phyloP scores from a whole-genome alignment of 805 yeast genomes.

The Saccharomyces eubayanus region DNA sequence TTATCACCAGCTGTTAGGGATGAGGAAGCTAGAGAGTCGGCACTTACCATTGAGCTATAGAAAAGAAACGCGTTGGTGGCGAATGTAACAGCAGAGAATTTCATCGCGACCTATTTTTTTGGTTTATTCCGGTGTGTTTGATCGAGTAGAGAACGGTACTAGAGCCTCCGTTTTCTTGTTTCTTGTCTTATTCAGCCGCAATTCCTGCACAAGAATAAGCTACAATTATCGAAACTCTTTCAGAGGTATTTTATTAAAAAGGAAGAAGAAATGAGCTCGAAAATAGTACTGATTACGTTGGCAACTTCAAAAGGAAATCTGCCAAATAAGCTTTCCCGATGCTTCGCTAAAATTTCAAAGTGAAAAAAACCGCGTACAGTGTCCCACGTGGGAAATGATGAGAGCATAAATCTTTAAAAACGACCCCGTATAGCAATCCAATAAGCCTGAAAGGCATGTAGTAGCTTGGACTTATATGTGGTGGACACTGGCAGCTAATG shows the following conservation, averaged over 20 bases:
- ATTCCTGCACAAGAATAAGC: background rate
- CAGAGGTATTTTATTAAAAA: background rate
- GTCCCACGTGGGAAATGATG: background rate
- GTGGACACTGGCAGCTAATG: background rate
- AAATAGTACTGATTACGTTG: background rate
- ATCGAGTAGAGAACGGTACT: background rate
- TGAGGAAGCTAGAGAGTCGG: background rate
- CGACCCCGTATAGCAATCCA: background rate
- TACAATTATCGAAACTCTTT: background rate
- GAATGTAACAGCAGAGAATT: background rate
- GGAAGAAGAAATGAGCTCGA: background rate
- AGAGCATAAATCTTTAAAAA: background rate
- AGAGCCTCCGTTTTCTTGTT: background rate
- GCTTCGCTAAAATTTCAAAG: background rate
- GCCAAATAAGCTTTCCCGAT: background rate
- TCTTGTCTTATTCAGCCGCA: background rate
- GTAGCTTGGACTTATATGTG: background rate
- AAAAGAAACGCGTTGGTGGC: background rate
- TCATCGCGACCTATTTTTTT: background rate
- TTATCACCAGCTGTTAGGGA: background rate
- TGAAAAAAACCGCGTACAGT: background rate
- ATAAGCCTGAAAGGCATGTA: background rate
- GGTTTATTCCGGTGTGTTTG: background rate
- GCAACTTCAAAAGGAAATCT: background rate
- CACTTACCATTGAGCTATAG: background rate